A percentile compares a stretch with the other conserved stretches of the same genome.
Conservation (phyloP, 768 basidiomycete species). For the Russula dissimulans region DNA sequence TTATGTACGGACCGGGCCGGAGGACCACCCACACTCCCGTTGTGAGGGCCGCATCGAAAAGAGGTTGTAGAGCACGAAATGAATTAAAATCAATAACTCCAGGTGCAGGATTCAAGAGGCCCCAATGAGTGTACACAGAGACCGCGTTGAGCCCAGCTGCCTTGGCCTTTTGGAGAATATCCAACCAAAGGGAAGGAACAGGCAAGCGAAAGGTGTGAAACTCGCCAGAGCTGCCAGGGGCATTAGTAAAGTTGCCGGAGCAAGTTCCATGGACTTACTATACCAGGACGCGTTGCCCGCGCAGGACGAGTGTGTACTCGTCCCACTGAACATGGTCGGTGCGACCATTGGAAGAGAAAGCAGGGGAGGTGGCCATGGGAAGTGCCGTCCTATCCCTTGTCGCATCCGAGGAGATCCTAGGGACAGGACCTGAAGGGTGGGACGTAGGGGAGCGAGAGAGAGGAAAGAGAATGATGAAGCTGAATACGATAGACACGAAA, state of each 20-base stretch:
- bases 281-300: slow-evolving; percentile 12
- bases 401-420: not conserved
- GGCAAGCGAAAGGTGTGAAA: slow-evolving; percentile 79
- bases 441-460: not conserved
- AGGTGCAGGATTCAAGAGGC: slow-evolving; percentile 61
- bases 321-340: slow-evolving; percentile 19
- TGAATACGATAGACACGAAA: not conserved
- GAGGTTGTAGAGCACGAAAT: slow-evolving; percentile 57
- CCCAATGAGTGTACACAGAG: slow-evolving; percentile 79
- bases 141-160: slow-evolving; percentile 73
- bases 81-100: slow-evolving; percentile 66
- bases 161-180: slow-evolving; percentile 73
- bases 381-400: not conserved
- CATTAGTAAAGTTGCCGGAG: not conserved
- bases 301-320: slow-evolving; percentile 17
- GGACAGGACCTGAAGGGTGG: not conserved
- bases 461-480: not conserved
- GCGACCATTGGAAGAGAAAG: slow-evolving; percentile 11
- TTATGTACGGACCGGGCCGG: slow-evolving; percentile 70
- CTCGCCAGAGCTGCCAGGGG: slow-evolving; percentile 57
- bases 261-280: not conserved
- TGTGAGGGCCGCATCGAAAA: slow-evolving; percentile 65
- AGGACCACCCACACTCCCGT: slow-evolving; percentile 74
- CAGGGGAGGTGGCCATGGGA: not conserved
- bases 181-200: slow-evolving; percentile 71